Evolutionary conservation across 1,284 basidiomycete species (phyloP), one percentile per base, ranked within the genome.

Genomic region (Inonotus obliquus): DNA sequence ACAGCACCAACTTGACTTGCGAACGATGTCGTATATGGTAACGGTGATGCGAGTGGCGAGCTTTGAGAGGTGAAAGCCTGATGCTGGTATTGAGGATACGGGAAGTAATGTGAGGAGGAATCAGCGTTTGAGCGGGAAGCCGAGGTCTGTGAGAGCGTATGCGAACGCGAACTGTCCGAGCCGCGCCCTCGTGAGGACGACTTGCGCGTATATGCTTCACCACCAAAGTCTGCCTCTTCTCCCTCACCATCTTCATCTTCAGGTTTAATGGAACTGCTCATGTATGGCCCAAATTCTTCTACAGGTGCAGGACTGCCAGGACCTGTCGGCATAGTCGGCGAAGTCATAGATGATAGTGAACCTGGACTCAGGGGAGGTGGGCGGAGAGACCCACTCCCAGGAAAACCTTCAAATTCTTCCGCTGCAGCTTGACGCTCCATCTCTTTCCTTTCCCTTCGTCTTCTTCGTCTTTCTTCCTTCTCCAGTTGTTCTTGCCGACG

Each of bases 161-260:
- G 83, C 0, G 85, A 86, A 17, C 76, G 63, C 6, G 66, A 67
- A 25, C 63, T 61, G 39, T 66, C 78, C 23, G 72, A 73, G 9
- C 75, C 75, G 19, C 72, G 72, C 2, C 41, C 41, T 3, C 41
- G 41, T 19, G 41, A 44, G 19, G 41, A 44, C 2, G 72, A 69
- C 51, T 68, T 71, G 51, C 78, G 75, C 1, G 80, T 69, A 68
- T 88, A 87, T 2, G 79, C 65, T 45, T 76, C 79, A 0, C 80
- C 86, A 51, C 81, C 87, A 21, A 89, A 76, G 70, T 89, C 87
- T 0, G 82, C 83, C 45, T 76, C 78, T 7, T 80, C 83, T 35
- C 29, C 51, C 1, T 72, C 79, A 0, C 79, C 80, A 0, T 64
- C 67, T 1, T 73, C 74, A 1, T 78, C 80, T 3, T 62, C 63